These are phyloP conservation scores for Globisporangium cylindrosporum DNA, from an alignment of 352 stramenopile species.

Conservation along the genomic window DNA sequence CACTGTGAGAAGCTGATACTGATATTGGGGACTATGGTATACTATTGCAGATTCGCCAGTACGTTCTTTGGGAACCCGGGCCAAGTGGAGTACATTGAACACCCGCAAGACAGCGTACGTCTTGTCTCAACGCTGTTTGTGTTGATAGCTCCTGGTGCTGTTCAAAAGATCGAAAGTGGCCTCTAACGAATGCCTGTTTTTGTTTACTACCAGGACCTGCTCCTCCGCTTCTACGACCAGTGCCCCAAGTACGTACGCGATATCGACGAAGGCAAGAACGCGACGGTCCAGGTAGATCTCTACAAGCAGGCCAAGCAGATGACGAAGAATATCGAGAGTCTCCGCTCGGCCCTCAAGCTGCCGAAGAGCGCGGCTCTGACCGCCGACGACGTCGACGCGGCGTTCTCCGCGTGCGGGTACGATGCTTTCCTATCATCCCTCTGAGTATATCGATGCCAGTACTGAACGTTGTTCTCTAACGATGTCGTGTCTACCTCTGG, in stretches of 20 bases:
- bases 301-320: slow-evolving; percentile 33
- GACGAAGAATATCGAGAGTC: slow-evolving; percentile 16
- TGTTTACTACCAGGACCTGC: slow-evolving; percentile 27
- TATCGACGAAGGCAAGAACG: slow-evolving; percentile 39
- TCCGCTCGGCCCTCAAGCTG: slow-evolving; percentile 16
- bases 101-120: slow-evolving; percentile 29
- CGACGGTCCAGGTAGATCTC: slow-evolving; percentile 23
- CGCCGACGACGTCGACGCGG: slow-evolving; percentile 30
- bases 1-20: not conserved
- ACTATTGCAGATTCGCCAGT: slow-evolving; percentile 36
- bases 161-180: not conserved
- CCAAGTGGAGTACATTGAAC: slow-evolving; percentile 44
- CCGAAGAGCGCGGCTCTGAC: slow-evolving; percentile 17
- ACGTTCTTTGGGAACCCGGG: slow-evolving; percentile 53
- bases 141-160: not conserved
- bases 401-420: slow-evolving; percentile 48
- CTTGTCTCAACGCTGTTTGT: too few relatives aligned
- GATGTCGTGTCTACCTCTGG: not conserved
- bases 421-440: not conserved
- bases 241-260: slow-evolving; percentile 52
- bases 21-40: not conserved
- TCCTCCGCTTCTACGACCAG: slow-evolving; percentile 62
- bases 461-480: not conserved
- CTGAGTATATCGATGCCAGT: not conserved
- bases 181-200: too few relatives aligned